A percentile compares a stretch with the other conserved stretches of the same genome.
Evolutionary conservation across 805 yeast genomes (phyloP).

Genomic region (Schwanniomyces pseudopolymorphus): DNA sequence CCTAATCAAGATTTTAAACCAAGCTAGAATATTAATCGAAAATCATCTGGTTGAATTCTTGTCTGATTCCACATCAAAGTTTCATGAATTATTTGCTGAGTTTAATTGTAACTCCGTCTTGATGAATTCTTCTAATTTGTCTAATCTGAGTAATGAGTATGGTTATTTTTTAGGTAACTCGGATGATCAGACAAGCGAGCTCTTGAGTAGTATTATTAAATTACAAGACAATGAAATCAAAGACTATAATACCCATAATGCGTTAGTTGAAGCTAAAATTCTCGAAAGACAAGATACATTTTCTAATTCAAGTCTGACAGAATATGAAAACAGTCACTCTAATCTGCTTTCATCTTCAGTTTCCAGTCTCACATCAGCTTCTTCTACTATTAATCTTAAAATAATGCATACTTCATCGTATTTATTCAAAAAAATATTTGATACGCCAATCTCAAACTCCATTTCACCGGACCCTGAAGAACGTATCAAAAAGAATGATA

Average conservation of each 20-base stretch:
- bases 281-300: conserved; percentile 24
- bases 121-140: conserved; percentile 28
- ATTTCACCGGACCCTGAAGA: conserved; percentile 5
- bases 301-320: conserved; percentile 18
- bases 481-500: conserved; percentile 9
- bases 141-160: conserved; percentile 3
- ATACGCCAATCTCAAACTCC: conserved; percentile 13
- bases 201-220: conserved; percentile 14
- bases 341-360: conserved; percentile 36
- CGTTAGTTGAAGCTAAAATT: conserved; percentile 20
- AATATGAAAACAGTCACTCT: conserved; percentile 12
- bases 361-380: conserved; percentile 28
- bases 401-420: conserved; percentile 27
- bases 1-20: conserved; percentile 24
- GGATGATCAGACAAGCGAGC: background rate
- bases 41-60: conserved; percentile 21
- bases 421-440: conserved; percentile 28
- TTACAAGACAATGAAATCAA: conserved; percentile 35
- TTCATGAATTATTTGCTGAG: conserved; percentile 33
- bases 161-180: conserved; percentile 3
- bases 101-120: conserved; percentile 34
- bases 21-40: conserved; percentile 24
- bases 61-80: conserved; percentile 20
- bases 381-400: conserved; percentile 27
- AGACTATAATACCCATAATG: conserved; percentile 23